A percentile compares a stretch with the other conserved stretches of the same genome.
Evolutionary conservation across 768 basidiomycete genomes (phyloP).

Genomic region (Trametes cubensis): DNA sequence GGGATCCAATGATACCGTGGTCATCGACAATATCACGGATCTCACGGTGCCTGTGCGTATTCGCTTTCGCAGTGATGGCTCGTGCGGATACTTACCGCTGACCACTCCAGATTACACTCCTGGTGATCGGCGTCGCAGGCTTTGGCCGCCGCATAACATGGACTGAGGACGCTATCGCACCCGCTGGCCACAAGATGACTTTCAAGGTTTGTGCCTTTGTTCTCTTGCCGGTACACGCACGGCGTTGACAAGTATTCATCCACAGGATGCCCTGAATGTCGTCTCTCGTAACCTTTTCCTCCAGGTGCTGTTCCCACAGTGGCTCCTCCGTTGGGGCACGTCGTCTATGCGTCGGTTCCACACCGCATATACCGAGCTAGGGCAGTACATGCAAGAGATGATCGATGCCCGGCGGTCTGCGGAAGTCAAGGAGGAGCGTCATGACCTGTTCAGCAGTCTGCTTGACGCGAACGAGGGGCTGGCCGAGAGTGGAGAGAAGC

Average conservation of each 20-base stretch:
- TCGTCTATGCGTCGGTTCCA: conserved; percentile 28
- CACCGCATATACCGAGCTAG: conserved; percentile 33
- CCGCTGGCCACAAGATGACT: conserved; percentile 44
- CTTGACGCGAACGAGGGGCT: conserved; percentile 50
- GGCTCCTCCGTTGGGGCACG: conserved; percentile 29
- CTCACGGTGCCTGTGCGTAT: conserved; percentile 52
- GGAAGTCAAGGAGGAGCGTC: conserved; percentile 42
- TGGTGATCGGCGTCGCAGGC: conserved; percentile 57
- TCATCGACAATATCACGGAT: conserved; percentile 48
- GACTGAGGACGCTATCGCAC: conserved; percentile 45
- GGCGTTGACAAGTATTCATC: not conserved
- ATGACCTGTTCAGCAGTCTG: conserved; percentile 57
- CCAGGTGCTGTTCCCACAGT: conserved; percentile 32
- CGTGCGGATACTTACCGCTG: no score
- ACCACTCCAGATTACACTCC: conserved; percentile 50
- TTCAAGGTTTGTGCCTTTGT: conserved; percentile 30
- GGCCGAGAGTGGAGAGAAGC: conserved; percentile 30
- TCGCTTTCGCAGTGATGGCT: not conserved
- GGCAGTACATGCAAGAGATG: conserved; percentile 55
- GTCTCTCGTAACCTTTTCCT: conserved; percentile 34
- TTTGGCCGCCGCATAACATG: conserved; percentile 56
- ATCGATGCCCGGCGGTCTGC: conserved; percentile 45
- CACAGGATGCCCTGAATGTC: conserved; percentile 32
- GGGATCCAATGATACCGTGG: conserved; percentile 42
- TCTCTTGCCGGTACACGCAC: no score